These are phyloP conservation scores for Claviceps quebecensis DNA, from an alignment of 2,329 filamentous ascomycete species.

Conservation along the genomic window DNA sequence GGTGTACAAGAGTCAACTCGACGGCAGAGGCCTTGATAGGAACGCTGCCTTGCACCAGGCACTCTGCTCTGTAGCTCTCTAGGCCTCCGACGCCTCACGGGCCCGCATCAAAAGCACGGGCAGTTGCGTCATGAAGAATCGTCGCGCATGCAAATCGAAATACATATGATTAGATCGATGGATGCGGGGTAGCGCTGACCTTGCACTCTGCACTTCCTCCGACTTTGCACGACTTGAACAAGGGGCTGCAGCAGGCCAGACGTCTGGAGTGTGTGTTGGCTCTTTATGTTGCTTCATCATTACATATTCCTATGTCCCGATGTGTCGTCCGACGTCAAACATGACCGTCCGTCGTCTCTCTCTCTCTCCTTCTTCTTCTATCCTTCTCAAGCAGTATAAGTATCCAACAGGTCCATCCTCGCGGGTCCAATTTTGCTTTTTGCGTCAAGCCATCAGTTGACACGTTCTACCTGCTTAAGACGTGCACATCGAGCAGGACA, in stretches of 20 bases:
- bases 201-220: too few species aligned
- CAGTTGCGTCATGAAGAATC: constrained; percentile 5
- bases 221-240: not conserved
- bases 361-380: not conserved
- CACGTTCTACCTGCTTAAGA: not conserved
- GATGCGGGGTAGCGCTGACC: constrained; percentile 2
- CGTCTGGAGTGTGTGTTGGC: not conserved
- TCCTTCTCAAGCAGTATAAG: not conserved
- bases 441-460: not conserved
- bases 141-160: not conserved
- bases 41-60: not conserved
- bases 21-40: not conserved
- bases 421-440: not conserved
- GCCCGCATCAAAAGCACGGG: not conserved
- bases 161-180: constrained; percentile 3
- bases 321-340: constrained; percentile 1
- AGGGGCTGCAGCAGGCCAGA: not conserved
- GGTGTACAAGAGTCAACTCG: not conserved
- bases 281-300: constrained; percentile 1
- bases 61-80: not conserved
- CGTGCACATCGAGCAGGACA: not conserved
- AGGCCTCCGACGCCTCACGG: not conserved
- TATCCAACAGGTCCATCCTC: not conserved
- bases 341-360: not conserved
- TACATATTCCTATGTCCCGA: constrained; percentile 1